Conservation (phyloP, 306 rosid species). For the Begonia loranthoides region DNA sequence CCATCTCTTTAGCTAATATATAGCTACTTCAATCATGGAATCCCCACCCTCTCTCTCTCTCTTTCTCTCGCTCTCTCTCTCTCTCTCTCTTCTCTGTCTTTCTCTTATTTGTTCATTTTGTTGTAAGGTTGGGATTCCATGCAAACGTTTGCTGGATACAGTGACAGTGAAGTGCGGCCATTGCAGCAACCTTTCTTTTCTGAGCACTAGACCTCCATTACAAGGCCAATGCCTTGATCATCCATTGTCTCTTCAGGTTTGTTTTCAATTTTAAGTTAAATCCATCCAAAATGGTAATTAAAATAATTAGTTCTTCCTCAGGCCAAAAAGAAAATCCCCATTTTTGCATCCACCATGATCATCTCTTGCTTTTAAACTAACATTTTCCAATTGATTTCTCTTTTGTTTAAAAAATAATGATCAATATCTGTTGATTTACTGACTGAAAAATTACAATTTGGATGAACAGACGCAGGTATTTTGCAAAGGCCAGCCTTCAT, state of each 20-base stretch:
- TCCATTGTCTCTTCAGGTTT: slow-evolving; percentile 63
- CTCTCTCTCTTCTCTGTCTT: not conserved
- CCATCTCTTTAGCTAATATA: too few species aligned
- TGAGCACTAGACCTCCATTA: slow-evolving; percentile 71
- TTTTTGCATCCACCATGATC: too few species aligned
- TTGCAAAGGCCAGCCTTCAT: slow-evolving; percentile 39
- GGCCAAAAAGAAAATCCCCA: too few species aligned
- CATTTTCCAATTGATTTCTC: too few species aligned
- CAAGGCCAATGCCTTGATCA: slow-evolving; percentile 50
- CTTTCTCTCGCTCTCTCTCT: not conserved
- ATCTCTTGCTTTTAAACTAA: too few species aligned
- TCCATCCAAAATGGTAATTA: not conserved
- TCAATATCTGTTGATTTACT: too few species aligned
- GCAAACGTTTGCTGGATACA: slow-evolving; percentile 75
- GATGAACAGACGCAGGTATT: slow-evolving; percentile 35
- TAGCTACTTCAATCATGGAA: too few species aligned
- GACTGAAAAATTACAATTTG: too few species aligned
- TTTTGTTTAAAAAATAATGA: too few species aligned
- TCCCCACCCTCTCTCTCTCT: not conserved
- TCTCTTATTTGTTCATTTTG: not conserved
- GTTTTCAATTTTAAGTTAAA: not conserved
- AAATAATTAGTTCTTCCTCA: too few species aligned
- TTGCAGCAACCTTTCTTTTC: slow-evolving; percentile 88
- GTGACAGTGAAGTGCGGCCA: slow-evolving; percentile 99
- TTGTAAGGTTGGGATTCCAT: slow-evolving; percentile 84